Base-by-base conservation (phyloP, 345 rosid species). In the Kandelia obovata region DNA sequence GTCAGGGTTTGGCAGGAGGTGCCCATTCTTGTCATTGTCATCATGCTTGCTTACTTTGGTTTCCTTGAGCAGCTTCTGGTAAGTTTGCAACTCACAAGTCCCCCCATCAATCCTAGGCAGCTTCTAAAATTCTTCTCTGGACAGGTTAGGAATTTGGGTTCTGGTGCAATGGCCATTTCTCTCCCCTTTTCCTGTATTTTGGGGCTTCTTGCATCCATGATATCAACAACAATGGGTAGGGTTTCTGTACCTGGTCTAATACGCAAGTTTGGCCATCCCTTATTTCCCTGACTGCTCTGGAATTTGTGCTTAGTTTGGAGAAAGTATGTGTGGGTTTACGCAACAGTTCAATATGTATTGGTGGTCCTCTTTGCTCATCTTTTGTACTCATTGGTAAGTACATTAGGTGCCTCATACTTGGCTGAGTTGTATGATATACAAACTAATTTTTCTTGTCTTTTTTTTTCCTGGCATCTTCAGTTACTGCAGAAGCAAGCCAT, bases 21-120 rank as follows among this genome's bases (percentile, higher is more conserved):
- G 78, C 98, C 97, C 0, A 60, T 88, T 75, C 95, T 94, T 27
- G 89, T 91, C 61, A 87, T 94, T 39, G 96, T 88, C 69, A 94
- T 96, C 87, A 91, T 94, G 98, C 96, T 91, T 61, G 96, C 96
- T 68, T 94, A 89, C 88, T 94, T 94, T 67, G 87, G 96, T 84
- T 94, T 83, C 76, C 98, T 94, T 0, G 98, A 94, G 90, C 92
- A 94, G 77, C 93, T 94, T 86, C 84, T 94, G 86, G 98, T 89
- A 66, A 84, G 86, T 70, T 65, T 32, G 57, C 56, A 49, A 46
- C 49, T 39, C 46, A 19, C 25, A 49, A 39, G 52, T 16, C 27
- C 23, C 9, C 58, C 59, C 47, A 47, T 70, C 43, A 8, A 64
- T 68, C 58, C 51, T 31, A 11, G 64, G n/a, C 21, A 7, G 27